These are phyloP conservation scores for Hymenoscyphus linearis DNA, from an alignment of 2,329 filamentous ascomycete species.

Conservation along the genomic window DNA sequence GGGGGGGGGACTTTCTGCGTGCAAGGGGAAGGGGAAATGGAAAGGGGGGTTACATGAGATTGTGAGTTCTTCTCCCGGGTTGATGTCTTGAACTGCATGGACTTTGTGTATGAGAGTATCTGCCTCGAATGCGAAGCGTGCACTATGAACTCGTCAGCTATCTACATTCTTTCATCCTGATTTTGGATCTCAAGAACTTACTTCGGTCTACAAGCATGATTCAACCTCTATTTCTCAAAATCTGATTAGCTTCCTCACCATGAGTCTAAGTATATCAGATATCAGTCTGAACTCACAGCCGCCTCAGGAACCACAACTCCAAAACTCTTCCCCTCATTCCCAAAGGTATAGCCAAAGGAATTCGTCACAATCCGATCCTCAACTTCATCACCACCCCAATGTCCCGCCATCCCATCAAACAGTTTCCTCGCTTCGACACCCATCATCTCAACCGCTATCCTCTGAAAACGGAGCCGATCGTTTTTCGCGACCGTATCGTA, in stretches of 20 bases:
- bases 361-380: slow-evolving; percentile 15
- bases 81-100: slow-evolving; percentile 13
- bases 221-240: slow-evolving; percentile 7
- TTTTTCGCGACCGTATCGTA: neutral
- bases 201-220: slow-evolving; percentile 18
- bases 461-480: neutral
- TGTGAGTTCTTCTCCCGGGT: slow-evolving; percentile 16
- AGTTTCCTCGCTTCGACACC: neutral
- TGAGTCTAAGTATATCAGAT: neutral
- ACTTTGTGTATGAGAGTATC: slow-evolving; percentile 10
- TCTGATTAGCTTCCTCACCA: neutral
- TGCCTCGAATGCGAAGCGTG: slow-evolving; percentile 13
- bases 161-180: neutral
- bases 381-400: slow-evolving; percentile 10
- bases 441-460: neutral
- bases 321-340: slow-evolving; percentile 2
- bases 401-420: slow-evolving; percentile 8
- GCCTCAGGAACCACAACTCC: slow-evolving; percentile 14
- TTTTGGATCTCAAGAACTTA: neutral
- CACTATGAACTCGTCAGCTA: neutral
- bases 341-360: slow-evolving; percentile 9
- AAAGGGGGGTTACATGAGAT: slow-evolving; percentile 5
- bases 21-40: too few relatives aligned
- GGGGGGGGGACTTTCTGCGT: neutral
- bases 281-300: slow-evolving; percentile 5